These are phyloP conservation scores for Byssoonygena ceratinophila DNA, from an alignment of 2,329 filamentous ascomycete genomes.

Conservation along the genomic window DNA sequence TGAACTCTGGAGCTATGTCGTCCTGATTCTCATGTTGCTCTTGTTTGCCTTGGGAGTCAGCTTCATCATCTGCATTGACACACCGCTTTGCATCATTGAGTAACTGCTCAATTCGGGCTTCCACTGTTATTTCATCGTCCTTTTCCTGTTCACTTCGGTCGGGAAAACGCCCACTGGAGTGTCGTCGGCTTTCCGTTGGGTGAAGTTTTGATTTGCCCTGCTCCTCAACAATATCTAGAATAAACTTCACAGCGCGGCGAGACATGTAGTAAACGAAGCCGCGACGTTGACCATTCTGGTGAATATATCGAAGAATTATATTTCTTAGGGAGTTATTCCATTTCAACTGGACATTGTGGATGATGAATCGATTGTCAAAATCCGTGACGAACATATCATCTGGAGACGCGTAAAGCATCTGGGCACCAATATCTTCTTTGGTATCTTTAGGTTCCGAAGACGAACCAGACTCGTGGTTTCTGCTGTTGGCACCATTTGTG, in stretches of 20 bases:
- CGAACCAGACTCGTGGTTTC: constrained; percentile 21
- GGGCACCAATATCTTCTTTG: constrained; percentile 38
- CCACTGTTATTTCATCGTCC: constrained; percentile 57
- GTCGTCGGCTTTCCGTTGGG: constrained; percentile 17
- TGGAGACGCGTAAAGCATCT: constrained; percentile 55
- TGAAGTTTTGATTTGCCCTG: constrained; percentile 61
- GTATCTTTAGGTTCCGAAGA: constrained; percentile 36
- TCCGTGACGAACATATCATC: constrained; percentile 79
- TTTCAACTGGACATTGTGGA: constrained; percentile 94
- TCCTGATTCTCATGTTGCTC: constrained; percentile 47
- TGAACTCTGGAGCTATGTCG: constrained; percentile 78
- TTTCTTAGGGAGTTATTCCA: constrained; percentile 97
- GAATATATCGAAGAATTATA: constrained; percentile 91
- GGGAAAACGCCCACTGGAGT: constrained; percentile 21
- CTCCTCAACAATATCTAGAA: constrained; percentile 92
- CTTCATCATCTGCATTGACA: constrained; percentile 57
- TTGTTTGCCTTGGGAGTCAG: constrained; percentile 23
- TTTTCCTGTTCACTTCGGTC: constrained; percentile 33
- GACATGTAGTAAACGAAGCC: constrained; percentile 98
- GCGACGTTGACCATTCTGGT: constrained; percentile 89
- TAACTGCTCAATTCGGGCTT: constrained; percentile 77
- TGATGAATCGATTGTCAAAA: constrained; percentile 96
- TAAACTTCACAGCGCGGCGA: constrained; percentile 90
- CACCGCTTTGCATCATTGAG: constrained; percentile 75
- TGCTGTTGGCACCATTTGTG: constrained; percentile 43